phyloP scores from a whole-genome alignment of 305 asterid genomes.

The Fraxinus velutina region DNA sequence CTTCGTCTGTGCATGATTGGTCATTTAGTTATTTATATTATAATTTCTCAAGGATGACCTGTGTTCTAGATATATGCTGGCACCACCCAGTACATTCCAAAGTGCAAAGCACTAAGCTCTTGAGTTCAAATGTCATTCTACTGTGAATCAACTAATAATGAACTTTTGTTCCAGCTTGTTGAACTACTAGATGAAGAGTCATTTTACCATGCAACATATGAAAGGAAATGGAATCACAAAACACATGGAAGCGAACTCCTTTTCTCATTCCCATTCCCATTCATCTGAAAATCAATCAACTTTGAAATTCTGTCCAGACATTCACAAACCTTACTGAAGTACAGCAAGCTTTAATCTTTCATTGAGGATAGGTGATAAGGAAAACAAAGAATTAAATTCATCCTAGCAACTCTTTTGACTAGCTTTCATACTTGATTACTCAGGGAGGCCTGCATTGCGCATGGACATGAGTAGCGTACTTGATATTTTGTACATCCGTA shows the following conservation, averaged over 20 bases:
- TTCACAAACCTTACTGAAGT: neutral
- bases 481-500: neutral
- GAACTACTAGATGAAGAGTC: neutral
- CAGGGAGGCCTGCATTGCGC: neutral
- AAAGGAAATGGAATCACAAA: neutral
- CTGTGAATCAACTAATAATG: neutral
- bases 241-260: neutral
- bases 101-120: neutral
- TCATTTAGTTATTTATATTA: slow-evolving; percentile 7
- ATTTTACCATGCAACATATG: neutral
- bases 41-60: neutral
- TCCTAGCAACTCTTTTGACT: neutral
- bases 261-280: neutral
- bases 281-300: neutral
- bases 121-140: neutral
- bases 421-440: neutral
- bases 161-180: neutral
- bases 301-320: slow-evolving; percentile 2
- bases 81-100: neutral
- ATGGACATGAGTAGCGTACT: neutral
- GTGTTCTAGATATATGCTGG: no score
- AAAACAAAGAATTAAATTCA: neutral
- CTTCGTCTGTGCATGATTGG: slow-evolving; percentile 10
- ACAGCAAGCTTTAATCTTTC: neutral
- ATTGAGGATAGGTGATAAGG: neutral